Base-by-base conservation (phyloP, 1,284 basidiomycete genomes). In the Acaromyces ingoldii region DNA sequence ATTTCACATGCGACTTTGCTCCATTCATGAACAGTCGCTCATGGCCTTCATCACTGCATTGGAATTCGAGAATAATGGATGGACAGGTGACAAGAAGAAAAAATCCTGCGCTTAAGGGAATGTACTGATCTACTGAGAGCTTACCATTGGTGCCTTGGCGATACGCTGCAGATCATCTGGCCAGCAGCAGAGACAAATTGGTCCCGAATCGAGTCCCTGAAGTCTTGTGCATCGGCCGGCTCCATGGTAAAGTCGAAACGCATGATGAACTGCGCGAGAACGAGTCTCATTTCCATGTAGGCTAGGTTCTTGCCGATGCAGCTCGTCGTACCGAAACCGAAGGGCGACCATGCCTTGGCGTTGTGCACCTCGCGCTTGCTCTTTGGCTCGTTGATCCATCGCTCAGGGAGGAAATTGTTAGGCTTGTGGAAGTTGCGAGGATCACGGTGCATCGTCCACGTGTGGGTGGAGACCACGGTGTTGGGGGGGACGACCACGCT, bases 151-250 rank as follows among this genome's bases (percentile, higher is more conserved):
- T n/a, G n/a, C n/a, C n/a, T n/a, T n/a, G n/a, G n/a, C n/a, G n/a
- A n/a, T n/a, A n/a, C n/a, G n/a, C n/a, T n/a, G n/a, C n/a, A n/a
- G n/a, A n/a, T 9, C 19, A 45, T 7, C 5, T 13, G 5, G 10
- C 43, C 43, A 17, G 26, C 26, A 38, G 43, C 19, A 45, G 26
- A n/a, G 22, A 45, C 43, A 19, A 45, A 45, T 45, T 45, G 43
- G 26, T 45, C 43, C 2, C 43, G 43, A 25, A 45, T 13, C 5
- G 43, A 45, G 21, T 25, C 26, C 9, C 43, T n/a, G 43, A 45
- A 45, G 10, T 25, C 43, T 30, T 45, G 43, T 6, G 26, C 43
- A 15, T 25, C 43, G 10, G 21, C 22, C 28, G 43, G 43, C 26
- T 25, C 43, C 21, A 45, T 30, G 26, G 28, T 13, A 19, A 45